Evolutionary conservation across 306 rosid species (phyloP), one percentile per base, ranked within the genome.

Genomic region (Prunus davidiana): DNA sequence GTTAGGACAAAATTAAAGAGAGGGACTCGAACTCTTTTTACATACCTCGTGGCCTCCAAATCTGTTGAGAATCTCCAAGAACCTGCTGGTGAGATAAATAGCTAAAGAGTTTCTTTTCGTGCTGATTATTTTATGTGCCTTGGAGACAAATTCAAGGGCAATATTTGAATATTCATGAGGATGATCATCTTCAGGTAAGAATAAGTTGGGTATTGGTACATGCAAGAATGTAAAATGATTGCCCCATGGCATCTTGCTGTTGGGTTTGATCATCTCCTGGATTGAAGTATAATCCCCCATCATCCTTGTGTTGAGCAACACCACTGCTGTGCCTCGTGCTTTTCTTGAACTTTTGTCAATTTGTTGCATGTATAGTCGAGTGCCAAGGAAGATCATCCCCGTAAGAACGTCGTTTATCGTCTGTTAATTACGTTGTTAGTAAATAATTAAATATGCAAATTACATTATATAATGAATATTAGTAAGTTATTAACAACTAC

Each of bases 351-450:
- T 50, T 20, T 32, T 15, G 61, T 78, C 60, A 0, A 69, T 62
- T 68, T 78, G 85, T 80, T 82, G 72, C 90, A 88, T 88, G 13
- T 82, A 88, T 34, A 88, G 24, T 13, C 93, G 51, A 28, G 82
- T 78, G 22, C 89, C 90, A 1, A 73, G 81, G 64, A 84, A 88
- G 13, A 86, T 63, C 66, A 82, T 24, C 1, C 90, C 90, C 14
- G 85, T 57, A 12, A 84, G 76, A 22, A 86, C 90, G 24, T 86
- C 90, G 58, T 88, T 88, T 73, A 84, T 32, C 54, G 82, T 81
- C 79, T 56, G 62, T 38, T 10, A 20, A 56, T 20, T n/a, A 10
- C 13, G 4, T 58, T 22, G 15, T 25, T 11, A 58, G 32, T 24
- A 58, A 58, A 8, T 0, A 58, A 58, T 4, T 24, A 4, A 58